These are phyloP conservation scores for Cyberlindnera saturnus DNA, from an alignment of 805 yeast genomes.

Conservation along the genomic window DNA sequence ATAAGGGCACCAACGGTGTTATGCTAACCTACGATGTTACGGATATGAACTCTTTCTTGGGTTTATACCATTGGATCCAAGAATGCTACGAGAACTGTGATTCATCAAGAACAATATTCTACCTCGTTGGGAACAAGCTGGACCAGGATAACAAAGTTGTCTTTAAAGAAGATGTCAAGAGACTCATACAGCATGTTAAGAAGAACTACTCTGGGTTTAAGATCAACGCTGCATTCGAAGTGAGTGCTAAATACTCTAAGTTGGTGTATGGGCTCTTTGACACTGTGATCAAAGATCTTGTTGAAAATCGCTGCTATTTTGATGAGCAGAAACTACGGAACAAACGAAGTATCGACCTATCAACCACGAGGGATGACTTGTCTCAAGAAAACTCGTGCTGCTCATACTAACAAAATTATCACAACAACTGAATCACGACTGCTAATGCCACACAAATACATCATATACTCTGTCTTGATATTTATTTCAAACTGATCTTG, in stretches of 20 bases:
- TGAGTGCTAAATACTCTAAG: conserved; percentile 37
- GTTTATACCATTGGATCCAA: conserved; percentile 34
- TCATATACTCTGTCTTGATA: not conserved
- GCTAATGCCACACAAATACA: conserved; percentile 4
- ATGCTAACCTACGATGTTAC: conserved; percentile 39
- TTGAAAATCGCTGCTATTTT: conserved; percentile 34
- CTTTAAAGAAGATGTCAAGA: conserved; percentile 32
- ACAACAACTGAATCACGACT: conserved; percentile 3
- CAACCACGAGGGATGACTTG: conserved; percentile 19
- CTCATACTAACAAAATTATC: conserved; percentile 11
- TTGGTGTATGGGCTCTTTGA: conserved; percentile 34
- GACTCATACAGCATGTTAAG: conserved; percentile 26
- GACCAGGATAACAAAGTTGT: conserved; percentile 34
- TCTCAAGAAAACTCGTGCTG: conserved; percentile 20
- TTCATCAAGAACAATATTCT: conserved; percentile 29
- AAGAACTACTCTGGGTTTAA: conserved; percentile 24
- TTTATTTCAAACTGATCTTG: not conserved
- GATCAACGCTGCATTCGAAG: conserved; percentile 39
- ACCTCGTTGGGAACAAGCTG: conserved; percentile 41
- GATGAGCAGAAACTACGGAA: conserved; percentile 22
- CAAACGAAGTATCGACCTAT: conserved; percentile 24
- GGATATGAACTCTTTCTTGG: conserved; percentile 30
- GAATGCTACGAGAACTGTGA: conserved; percentile 34
- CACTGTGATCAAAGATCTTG: conserved; percentile 33
- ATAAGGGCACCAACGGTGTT: conserved; percentile 42